Percentiles rank a stretch among this genome's conserved stretches.
phyloP scores from a whole-genome alignment of 306 rosid genomes.

The Acacia confusa region DNA sequence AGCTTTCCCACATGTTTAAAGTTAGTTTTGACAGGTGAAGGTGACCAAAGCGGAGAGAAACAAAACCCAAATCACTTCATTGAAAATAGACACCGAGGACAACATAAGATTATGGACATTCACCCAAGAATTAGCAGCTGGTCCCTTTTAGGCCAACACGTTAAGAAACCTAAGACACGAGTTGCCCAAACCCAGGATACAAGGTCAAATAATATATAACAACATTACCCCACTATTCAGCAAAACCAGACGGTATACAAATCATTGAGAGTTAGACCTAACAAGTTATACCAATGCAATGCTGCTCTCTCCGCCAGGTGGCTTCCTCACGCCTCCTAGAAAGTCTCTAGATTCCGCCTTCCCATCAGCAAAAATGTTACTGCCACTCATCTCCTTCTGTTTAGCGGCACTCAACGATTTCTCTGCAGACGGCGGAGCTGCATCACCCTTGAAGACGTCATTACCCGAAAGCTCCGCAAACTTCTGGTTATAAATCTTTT shows the following conservation, averaged over 20 bases:
- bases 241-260: slow-evolving; percentile 54
- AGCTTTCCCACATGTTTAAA: too few species aligned
- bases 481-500: slow-evolving; percentile 82
- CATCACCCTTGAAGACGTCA: slow-evolving; percentile 82
- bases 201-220: slow-evolving; percentile 73
- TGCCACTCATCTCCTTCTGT: slow-evolving; percentile 91
- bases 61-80: slow-evolving; percentile 49
- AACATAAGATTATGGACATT: slow-evolving; percentile 66
- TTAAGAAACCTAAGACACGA: slow-evolving; percentile 68
- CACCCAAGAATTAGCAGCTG: slow-evolving; percentile 76
- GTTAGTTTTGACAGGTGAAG: too few species aligned
- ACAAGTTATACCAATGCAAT: slow-evolving; percentile 83
- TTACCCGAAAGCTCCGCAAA: slow-evolving; percentile 81
- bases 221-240: slow-evolving; percentile 60
- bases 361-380: slow-evolving; percentile 96
- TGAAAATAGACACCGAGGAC: slow-evolving; percentile 31
- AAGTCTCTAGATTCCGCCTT: slow-evolving; percentile 91
- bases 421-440: slow-evolving; percentile 69
- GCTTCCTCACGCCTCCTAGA: slow-evolving; percentile 96
- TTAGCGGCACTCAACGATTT: slow-evolving; percentile 86
- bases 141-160: slow-evolving; percentile 62
- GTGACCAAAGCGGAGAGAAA: neutral
- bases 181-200: slow-evolving; percentile 69
- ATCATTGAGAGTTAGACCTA: slow-evolving; percentile 76
- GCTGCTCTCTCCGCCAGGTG: slow-evolving; percentile 99